phyloP scores from a whole-genome alignment of 1,284 basidiomycete species.

The Ceratobasidium papillatum region DNA sequence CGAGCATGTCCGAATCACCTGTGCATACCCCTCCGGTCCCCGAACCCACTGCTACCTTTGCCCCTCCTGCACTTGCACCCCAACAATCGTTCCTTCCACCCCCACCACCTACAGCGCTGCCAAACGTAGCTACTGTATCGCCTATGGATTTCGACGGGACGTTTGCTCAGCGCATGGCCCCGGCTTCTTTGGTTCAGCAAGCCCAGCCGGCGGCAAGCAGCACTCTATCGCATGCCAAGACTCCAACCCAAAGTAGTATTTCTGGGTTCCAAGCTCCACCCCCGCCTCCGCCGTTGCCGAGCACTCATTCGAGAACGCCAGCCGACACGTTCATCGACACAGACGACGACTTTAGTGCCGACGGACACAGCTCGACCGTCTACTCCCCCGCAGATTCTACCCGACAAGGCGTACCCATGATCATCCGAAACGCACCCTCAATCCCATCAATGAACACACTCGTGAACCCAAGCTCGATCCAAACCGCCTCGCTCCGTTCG shows the following conservation, averaged over 20 bases:
- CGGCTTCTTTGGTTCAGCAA: conserved; percentile 4
- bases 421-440: conserved; percentile 38
- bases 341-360: conserved; percentile 32
- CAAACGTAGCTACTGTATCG: conserved; percentile 13
- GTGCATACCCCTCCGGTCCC: conserved; percentile 57
- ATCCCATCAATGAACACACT: conserved; percentile 23
- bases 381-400: conserved; percentile 36
- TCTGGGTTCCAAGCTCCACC: conserved; percentile 29
- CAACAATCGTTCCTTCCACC: not conserved
- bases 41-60: not conserved
- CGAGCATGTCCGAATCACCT: conserved; percentile 70
- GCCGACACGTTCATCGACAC: conserved; percentile 11
- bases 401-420: conserved; percentile 33
- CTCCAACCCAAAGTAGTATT: conserved; percentile 21
- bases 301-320: not conserved
- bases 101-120: not conserved
- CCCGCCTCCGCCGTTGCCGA: conserved; percentile 30
- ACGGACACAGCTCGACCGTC: conserved; percentile 32
- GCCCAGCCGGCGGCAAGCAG: not conserved
- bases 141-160: conserved; percentile 34
- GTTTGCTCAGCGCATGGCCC: conserved; percentile 22
- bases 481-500: conserved; percentile 16
- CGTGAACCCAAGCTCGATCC: conserved; percentile 14
- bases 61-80: not conserved
- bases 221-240: not conserved